Base-by-base conservation (phyloP, 768 basidiomycete species). In the Kwoniella europaea region DNA sequence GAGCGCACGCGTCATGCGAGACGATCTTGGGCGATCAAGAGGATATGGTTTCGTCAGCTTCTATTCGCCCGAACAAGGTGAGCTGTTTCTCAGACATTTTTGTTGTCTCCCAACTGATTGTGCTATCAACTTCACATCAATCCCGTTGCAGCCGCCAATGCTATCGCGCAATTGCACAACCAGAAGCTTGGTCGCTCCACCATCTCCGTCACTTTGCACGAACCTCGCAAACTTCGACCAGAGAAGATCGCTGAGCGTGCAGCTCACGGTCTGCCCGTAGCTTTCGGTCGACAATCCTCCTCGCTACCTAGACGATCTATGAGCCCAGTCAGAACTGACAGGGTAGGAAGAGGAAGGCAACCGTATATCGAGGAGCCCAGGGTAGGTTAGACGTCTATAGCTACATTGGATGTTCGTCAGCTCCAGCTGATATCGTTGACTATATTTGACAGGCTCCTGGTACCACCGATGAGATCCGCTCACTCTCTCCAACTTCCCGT, bases 41-140 rank as follows among this genome's bases (percentile, higher is more conserved):
- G 94, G 94, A 74, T 96, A 96, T 82, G 94, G 94, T 63, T 97
- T 97, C 85, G 94, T 96, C 71, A 94, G 92, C 65, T 94, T 86
- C 84, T 84, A 86, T 73, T 60, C 73, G n/a, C 78, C 76, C 1
- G 74, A 76, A 18, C 72, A 77, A 58, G 79, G 79, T 81, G n/a
- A 66, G 79, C 41, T 18, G 9, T 56, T 10, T 59, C 15, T 15
- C 27, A n/a, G 2, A 24, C 24, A 41, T 50, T 35, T 5, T 18
- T 52, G 44, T 35, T 35, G 35, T 35, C 35, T 35, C 35, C 7
- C 35, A 35, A 4, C 35, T 35, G 35, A 35, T 35, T 35, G 35
- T 35, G 35, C 35, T 7, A 35, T 35, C 35, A 35, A 35, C 6
- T 35, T 35, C 35, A 35, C 35, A 35, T 35, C 6, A 6, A 35